These are phyloP conservation scores for Kandelia obovata DNA, from an alignment of 345 rosid species.

Conservation along the genomic window DNA sequence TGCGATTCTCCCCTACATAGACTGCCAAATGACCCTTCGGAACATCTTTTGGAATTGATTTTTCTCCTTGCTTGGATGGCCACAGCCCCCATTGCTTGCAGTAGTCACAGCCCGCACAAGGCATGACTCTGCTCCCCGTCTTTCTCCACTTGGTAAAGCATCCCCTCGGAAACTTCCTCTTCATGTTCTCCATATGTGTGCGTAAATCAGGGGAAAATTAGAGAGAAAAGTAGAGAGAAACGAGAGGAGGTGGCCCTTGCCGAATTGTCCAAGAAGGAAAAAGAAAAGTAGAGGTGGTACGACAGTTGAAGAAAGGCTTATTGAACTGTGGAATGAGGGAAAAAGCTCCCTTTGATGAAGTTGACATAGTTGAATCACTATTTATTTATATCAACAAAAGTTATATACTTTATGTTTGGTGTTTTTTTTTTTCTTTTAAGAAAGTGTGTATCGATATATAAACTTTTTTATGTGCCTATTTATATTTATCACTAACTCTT, in stretches of 20 bases:
- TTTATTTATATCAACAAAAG: too few relatives aligned
- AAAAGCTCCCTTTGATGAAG: too few relatives aligned
- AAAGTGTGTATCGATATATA: too few relatives aligned
- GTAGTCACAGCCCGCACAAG: constrained; percentile 42
- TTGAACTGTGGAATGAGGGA: constrained; percentile 30
- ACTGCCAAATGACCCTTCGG: constrained; percentile 85
- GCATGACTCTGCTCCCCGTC: constrained; percentile 42
- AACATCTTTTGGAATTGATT: constrained; percentile 65
- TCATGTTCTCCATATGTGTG: constrained; percentile 27
- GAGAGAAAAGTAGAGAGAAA: constrained; percentile 9
- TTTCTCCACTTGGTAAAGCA: constrained; percentile 54
- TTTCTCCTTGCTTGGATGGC: constrained; percentile 39
- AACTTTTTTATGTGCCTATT: too few relatives aligned
- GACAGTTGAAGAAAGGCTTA: constrained; percentile 32
- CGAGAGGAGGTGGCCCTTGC: neutral
- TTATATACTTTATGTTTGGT: too few relatives aligned
- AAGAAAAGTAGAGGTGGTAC: constrained; percentile 20
- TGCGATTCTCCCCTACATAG: constrained; percentile 57
- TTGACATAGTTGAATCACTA: too few relatives aligned
- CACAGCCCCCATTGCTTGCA: constrained; percentile 44
- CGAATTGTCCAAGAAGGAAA: constrained; percentile 5
- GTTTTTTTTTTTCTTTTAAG: too few relatives aligned
- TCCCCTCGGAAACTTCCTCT: constrained; percentile 40
- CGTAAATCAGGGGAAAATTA: neutral
- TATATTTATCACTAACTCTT: too few relatives aligned